Evolutionary conservation across 345 rosid species (phyloP).

Genomic region (Crucihimalaya himalaica): DNA sequence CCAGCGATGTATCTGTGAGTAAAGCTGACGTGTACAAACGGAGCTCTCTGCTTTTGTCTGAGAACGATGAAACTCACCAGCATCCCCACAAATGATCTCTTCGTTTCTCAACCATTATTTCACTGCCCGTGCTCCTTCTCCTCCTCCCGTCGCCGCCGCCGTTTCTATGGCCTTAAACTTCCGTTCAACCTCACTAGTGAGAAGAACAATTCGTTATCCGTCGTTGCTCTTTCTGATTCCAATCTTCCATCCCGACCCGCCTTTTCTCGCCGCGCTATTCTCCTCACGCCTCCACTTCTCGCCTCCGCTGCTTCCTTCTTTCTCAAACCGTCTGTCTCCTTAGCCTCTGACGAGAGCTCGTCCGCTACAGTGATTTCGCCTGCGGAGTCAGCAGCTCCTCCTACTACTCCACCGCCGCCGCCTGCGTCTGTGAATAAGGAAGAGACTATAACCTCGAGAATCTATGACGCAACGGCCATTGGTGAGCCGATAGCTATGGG

Average conservation of each 20-base stretch:
- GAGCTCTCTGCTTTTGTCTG: not conserved
- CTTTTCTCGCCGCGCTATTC: constrained; percentile 40
- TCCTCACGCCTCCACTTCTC: constrained; percentile 37
- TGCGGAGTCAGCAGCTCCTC: constrained; percentile 22
- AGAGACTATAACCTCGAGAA: constrained; percentile 55
- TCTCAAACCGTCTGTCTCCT: constrained; percentile 22
- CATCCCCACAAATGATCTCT: constrained; percentile 31
- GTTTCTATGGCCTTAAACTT: constrained; percentile 18
- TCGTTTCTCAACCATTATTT: constrained; percentile 28
- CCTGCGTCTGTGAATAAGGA: constrained; percentile 24
- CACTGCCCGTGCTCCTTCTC: constrained; percentile 29
- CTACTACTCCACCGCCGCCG: constrained; percentile 31
- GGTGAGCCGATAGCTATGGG: constrained; percentile 94
- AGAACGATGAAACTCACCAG: constrained; percentile 42
- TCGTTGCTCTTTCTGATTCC: constrained; percentile 29
- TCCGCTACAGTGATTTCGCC: not conserved
- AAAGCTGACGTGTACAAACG: constrained; percentile 37
- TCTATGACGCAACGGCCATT: constrained; percentile 81
- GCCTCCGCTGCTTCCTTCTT: constrained; percentile 35
- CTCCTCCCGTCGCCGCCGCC: constrained; percentile 21
- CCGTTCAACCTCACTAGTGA: constrained; percentile 11
- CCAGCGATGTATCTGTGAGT: not conserved
- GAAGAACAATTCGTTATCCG: not conserved
- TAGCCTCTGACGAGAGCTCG: constrained; percentile 28
- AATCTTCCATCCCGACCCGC: constrained; percentile 14